A percentile compares a stretch with the other conserved stretches of the same genome.
phyloP scores from a whole-genome alignment of 2,329 filamentous ascomycete species.

The Fusarium sp. region DNA sequence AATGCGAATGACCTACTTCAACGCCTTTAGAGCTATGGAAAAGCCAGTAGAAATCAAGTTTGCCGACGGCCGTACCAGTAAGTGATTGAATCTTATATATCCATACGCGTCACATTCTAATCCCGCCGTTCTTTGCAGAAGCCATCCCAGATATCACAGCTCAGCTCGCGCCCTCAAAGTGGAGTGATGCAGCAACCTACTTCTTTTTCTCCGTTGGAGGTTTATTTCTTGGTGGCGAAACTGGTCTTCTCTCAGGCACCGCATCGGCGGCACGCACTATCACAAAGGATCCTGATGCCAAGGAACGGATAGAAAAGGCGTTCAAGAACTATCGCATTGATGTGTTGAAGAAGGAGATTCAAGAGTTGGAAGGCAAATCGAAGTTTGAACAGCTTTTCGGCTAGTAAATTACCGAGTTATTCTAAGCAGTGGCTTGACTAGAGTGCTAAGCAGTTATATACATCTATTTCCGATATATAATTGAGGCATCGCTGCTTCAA shows the following conservation, averaged over 20 bases:
- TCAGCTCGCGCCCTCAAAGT: conserved; percentile 1
- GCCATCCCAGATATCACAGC: conserved; percentile 1
- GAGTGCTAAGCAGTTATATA: too few relatives aligned
- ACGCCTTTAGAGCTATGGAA: conserved; percentile 8
- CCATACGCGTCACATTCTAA: neutral
- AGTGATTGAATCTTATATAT: neutral
- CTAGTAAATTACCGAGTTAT: neutral
- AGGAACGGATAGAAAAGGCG: neutral
- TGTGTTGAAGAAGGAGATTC: conserved; percentile 9
- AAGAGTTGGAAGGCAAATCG: neutral
- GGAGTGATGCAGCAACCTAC: conserved; percentile 1
- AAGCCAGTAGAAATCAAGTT: conserved; percentile 7
- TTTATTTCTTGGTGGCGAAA: neutral
- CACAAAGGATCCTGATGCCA: neutral
- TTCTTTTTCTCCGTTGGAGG: conserved; percentile 11
- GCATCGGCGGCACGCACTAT: conserved; percentile 7
- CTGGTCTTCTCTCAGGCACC: neutral
- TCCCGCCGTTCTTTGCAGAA: neutral
- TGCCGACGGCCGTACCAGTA: conserved; percentile 7
- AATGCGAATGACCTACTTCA: conserved; percentile 19
- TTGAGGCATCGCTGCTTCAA: too few relatives aligned
- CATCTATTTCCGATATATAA: too few relatives aligned
- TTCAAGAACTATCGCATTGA: conserved; percentile 19
- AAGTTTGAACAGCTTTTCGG: conserved; percentile 7
- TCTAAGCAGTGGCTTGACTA: too few relatives aligned